These are phyloP conservation scores for Verticillium longisporum DNA, from an alignment of 2,329 filamentous ascomycete genomes.

Conservation along the genomic window DNA sequence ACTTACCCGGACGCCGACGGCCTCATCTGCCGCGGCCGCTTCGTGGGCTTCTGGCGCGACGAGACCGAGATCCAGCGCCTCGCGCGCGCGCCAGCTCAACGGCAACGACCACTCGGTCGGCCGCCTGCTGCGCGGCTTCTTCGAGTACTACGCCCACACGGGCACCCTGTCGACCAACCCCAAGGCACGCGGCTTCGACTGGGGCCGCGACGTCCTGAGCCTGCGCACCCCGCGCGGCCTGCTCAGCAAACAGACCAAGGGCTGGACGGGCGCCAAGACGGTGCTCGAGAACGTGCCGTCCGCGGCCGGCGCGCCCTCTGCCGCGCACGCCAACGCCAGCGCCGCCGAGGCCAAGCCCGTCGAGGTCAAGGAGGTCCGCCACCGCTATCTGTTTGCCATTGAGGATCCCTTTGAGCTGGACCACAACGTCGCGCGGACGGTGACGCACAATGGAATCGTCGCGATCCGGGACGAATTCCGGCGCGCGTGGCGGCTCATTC, in stretches of 20 bases:
- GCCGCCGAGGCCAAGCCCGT: constrained; percentile 11
- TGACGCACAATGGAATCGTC: constrained; percentile 75
- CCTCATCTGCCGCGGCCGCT: constrained; percentile 53
- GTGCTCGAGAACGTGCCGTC: constrained; percentile 23
- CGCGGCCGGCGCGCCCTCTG: neutral
- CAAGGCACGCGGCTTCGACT: constrained; percentile 60
- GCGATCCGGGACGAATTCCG: constrained; percentile 80
- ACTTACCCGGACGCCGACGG: constrained; percentile 25
- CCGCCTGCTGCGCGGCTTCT: constrained; percentile 72
- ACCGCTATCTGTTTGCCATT: constrained; percentile 80
- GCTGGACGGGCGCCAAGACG: constrained; percentile 79
- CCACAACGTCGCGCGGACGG: constrained; percentile 83
- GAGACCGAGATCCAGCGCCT: constrained; percentile 61
- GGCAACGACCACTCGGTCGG: constrained; percentile 65
- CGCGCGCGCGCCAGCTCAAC: constrained; percentile 54
- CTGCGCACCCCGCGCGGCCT: constrained; percentile 66
- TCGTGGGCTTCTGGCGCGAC: constrained; percentile 73
- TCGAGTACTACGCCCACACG: constrained; percentile 72
- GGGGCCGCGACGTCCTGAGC: constrained; percentile 74
- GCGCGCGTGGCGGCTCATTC: constrained; percentile 68
- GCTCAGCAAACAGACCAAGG: constrained; percentile 68
- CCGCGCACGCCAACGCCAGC: neutral
- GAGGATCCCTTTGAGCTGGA: constrained; percentile 87
- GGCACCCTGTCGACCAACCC: constrained; percentile 43
- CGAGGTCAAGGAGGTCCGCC: constrained; percentile 61